These are phyloP conservation scores for Sordaria brevicollis DNA, from an alignment of 495 filamentous ascomycete genomes.

Conservation along the genomic window DNA sequence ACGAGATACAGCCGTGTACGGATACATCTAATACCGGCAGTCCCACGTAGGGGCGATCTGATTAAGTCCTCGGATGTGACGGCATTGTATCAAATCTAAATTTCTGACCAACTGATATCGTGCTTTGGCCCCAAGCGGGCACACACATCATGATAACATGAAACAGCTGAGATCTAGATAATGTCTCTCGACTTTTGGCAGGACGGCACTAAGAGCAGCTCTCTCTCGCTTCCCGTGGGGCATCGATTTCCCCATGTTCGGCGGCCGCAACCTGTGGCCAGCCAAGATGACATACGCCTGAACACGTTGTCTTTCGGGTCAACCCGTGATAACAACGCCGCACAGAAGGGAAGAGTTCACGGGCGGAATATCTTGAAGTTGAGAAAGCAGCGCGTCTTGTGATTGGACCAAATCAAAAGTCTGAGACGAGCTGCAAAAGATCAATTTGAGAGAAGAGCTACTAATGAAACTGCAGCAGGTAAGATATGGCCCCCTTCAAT, in stretches of 20 bases:
- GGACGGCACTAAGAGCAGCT: neutral
- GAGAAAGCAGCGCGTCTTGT: neutral
- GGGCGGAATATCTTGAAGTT: neutral
- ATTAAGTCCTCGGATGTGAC: neutral
- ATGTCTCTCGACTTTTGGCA: neutral
- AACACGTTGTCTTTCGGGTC: neutral
- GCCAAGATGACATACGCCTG: neutral
- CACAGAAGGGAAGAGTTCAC: neutral
- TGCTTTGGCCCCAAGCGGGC: neutral
- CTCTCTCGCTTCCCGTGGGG: neutral
- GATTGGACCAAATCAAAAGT: neutral
- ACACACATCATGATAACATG: neutral
- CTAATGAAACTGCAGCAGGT: neutral
- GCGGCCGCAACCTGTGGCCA: neutral
- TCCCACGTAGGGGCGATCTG: neutral
- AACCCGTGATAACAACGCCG: neutral
- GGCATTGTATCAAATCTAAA: neutral
- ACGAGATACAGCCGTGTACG: neutral
- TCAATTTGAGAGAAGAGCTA: neutral
- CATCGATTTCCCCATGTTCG: neutral
- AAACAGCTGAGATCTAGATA: neutral
- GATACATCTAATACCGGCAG: neutral
- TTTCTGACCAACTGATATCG: neutral
- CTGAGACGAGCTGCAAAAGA: neutral
- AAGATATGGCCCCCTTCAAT: neutral